phyloP scores from a whole-genome alignment of 331 rosid genomes.

The Malus hybrid region DNA sequence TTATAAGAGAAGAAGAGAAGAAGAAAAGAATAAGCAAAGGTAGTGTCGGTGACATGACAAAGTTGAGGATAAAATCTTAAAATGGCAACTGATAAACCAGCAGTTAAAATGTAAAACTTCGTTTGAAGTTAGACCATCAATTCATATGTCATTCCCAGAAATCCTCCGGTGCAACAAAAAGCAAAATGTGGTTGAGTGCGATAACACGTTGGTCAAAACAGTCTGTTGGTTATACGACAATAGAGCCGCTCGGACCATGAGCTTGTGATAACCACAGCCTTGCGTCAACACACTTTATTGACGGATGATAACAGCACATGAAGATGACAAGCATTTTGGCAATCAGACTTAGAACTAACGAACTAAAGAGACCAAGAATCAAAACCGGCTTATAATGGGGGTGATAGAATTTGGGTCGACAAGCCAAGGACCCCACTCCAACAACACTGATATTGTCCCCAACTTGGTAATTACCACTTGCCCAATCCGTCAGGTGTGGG shows the following conservation, averaged over 20 bases:
- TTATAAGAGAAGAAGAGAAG: too few relatives aligned
- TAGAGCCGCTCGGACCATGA: background rate
- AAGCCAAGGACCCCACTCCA: too few relatives aligned
- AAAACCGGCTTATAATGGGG: background rate
- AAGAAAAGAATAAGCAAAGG: too few relatives aligned
- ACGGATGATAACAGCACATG: background rate
- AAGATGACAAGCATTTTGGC: background rate
- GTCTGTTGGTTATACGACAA: background rate
- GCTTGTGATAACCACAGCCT: background rate
- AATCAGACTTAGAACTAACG: background rate
- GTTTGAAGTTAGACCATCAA: too few relatives aligned
- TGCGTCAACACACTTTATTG: background rate
- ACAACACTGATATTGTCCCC: too few relatives aligned
- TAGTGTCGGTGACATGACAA: background rate
- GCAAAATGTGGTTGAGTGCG: background rate
- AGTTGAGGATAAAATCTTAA: background rate
- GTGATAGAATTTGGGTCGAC: too few relatives aligned
- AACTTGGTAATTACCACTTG: too few relatives aligned
- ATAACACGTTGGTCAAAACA: background rate
- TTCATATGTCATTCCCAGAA: background rate
- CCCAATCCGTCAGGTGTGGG: too few relatives aligned
- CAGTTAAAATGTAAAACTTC: too few relatives aligned
- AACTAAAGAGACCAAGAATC: background rate
- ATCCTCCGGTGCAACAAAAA: background rate
- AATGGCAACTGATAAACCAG: background rate